These are phyloP conservation scores for Neurospora discreta DNA, from an alignment of 495 filamentous ascomycete species.

Conservation along the genomic window DNA sequence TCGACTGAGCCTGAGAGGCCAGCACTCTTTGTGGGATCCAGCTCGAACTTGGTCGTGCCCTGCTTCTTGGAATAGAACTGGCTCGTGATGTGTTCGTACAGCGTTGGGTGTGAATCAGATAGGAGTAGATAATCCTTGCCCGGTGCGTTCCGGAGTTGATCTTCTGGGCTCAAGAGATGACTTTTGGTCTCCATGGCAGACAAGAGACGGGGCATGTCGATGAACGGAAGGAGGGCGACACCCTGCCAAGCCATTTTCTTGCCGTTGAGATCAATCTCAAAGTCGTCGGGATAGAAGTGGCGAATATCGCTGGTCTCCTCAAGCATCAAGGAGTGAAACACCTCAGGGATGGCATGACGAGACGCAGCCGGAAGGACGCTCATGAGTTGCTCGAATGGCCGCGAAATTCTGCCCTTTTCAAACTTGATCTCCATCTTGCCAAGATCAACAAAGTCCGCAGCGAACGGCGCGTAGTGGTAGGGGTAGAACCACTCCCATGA, in stretches of 20 bases:
- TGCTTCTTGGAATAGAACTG: conserved; percentile 90
- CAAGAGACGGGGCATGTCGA: conserved; percentile 81
- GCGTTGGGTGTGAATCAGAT: conserved; percentile 59
- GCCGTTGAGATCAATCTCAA: conserved; percentile 85
- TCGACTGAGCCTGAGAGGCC: conserved; percentile 71
- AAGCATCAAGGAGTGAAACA: conserved; percentile 84
- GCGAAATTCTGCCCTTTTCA: conserved; percentile 76
- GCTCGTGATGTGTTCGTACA: conserved; percentile 69
- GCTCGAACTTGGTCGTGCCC: conserved; percentile 47
- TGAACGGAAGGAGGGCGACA: conserved; percentile 87
- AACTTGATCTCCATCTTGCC: conserved; percentile 69
- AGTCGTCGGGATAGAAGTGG: conserved; percentile 95
- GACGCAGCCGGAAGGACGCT: conserved; percentile 90
- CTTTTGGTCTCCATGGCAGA: conserved; percentile 76
- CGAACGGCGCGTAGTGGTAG: conserved; percentile 96
- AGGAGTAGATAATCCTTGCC: conserved; percentile 74
- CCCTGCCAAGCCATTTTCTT: conserved; percentile 99
- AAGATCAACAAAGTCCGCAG: conserved; percentile 85
- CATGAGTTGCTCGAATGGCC: conserved; percentile 97
- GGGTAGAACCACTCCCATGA: conserved; percentile 99
- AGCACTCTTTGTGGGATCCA: conserved; percentile 63
- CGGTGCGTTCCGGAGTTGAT: conserved; percentile 64
- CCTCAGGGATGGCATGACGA: conserved; percentile 75
- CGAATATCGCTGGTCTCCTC: conserved; percentile 79
- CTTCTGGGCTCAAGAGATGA: conserved; percentile 65